Evolutionary conservation across 2,329 filamentous ascomycete species (phyloP).

Genomic region (Sodiomyces alkalinus): DNA sequence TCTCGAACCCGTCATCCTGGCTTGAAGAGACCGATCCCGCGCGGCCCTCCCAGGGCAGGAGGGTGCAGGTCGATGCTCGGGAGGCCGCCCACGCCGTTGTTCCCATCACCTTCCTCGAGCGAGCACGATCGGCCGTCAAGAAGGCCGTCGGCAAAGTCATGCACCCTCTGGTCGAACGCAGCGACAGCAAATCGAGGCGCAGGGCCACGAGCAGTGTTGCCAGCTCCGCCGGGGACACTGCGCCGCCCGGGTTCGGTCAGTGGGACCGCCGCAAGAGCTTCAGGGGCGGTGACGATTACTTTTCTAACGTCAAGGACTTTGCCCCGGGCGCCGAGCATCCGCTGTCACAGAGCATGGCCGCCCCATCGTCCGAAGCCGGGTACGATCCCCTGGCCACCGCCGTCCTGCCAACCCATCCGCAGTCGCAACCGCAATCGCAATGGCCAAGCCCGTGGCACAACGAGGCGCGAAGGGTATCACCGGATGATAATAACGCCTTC

Average conservation of each 20-base stretch:
- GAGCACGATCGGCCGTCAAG: slow-evolving; percentile 64
- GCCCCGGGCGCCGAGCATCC: slow-evolving; percentile 42
- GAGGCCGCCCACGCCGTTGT: slow-evolving; percentile 86
- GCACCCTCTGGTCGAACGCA: slow-evolving; percentile 41
- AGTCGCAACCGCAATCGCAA: neutral
- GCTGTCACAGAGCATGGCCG: slow-evolving; percentile 58
- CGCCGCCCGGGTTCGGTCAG: no score
- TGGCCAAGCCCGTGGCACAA: no score
- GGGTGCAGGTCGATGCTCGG: slow-evolving; percentile 80
- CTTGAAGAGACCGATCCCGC: slow-evolving; percentile 88
- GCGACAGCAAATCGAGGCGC: slow-evolving; percentile 36
- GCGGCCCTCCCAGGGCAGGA: slow-evolving; percentile 60
- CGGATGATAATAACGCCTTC: no score
- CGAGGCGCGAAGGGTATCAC: no score
- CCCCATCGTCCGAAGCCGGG: slow-evolving; percentile 42
- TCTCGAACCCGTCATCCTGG: slow-evolving; percentile 64
- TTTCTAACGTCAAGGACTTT: slow-evolving; percentile 25
- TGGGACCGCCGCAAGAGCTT: slow-evolving; percentile 39
- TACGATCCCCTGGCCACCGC: slow-evolving; percentile 25
- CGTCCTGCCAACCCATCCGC: slow-evolving; percentile 5
- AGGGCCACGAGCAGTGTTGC: slow-evolving; percentile 47
- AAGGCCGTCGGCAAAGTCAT: slow-evolving; percentile 51
- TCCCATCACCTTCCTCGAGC: slow-evolving; percentile 73
- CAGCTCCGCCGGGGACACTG: slow-evolving; percentile 45
- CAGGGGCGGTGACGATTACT: slow-evolving; percentile 39